Evolutionary conservation across 169 alveolate genomes (phyloP), one percentile per base, ranked within the genome.

Genomic region (Plasmodium reichenowi): DNA sequence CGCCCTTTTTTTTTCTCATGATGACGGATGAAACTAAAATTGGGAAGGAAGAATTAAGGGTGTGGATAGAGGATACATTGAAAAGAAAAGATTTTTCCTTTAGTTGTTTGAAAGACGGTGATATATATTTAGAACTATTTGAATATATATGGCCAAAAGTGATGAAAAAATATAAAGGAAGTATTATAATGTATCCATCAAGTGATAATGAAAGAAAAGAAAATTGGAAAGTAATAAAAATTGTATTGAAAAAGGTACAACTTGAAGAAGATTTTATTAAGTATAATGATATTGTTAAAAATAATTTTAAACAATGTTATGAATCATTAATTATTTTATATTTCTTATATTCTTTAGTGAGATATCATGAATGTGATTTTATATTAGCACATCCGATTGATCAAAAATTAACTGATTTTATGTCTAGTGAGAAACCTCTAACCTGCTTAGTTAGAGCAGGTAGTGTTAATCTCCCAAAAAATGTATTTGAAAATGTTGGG

Each of bases 341-440:
- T 43, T 92, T 92, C 66, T 85, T 92, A 45, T 74, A 76, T 58
- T 80, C 92, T 1, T 76, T 92, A 13, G 93, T 74, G 26, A 72
- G 59, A 47, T 43, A 92, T 58, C 93, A 92, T 47, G 95, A 73
- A 73, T 92, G 95, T 70, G 93, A 86, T 48, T 92, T 92, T 54
- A 68, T 78, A 3, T 43, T 92, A 38, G 88, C 92, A 17, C 88
- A 80, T 12, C 91, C 93, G 0, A 75, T 92, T 8, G 76, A 78
- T 56, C 52, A 43, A 24, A 54, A 43, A 22, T 50, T 92, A 3
- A 67, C 93, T 0, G 74, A 52, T 22, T 92, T 92, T 43, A 88
- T 92, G 95, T 86, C 95, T 26, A 88, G 93, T 43, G 91, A 78
- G 7, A 87, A 88, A n/a, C 95, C 95, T 3, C 70, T 92, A 9